phyloP scores from a whole-genome alignment of 1,284 basidiomycete species.

The Trichosporon faecale region DNA sequence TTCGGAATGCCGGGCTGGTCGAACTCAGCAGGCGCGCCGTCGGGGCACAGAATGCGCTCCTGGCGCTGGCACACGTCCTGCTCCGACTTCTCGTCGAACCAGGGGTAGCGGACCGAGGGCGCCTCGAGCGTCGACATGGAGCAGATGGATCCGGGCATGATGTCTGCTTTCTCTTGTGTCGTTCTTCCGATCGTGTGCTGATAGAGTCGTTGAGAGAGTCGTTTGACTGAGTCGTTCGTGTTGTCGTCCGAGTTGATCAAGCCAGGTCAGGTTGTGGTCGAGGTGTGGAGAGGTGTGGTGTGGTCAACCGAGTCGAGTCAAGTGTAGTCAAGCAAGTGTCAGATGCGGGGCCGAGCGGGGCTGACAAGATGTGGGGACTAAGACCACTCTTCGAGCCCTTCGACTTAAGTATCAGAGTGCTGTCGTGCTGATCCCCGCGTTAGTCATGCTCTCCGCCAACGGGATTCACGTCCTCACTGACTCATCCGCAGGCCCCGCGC shows the following conservation, averaged over 20 bases:
- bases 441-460: not conserved
- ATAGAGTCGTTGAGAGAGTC: not conserved
- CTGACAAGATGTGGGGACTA: not conserved
- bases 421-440: not conserved
- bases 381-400: not conserved
- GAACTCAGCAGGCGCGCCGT: slow-evolving; percentile 11
- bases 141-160: slow-evolving; percentile 1
- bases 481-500: no score
- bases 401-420: not conserved
- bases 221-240: not conserved
- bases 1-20: slow-evolving; percentile 8
- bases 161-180: no score
- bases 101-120: not conserved
- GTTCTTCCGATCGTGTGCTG: not conserved
- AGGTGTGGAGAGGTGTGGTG: not conserved
- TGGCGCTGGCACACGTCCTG: not conserved
- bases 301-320: not conserved
- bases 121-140: not conserved
- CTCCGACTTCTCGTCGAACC: slow-evolving; percentile 1
- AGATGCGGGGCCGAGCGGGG: not conserved
- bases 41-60: slow-evolving; percentile 12
- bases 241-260: not conserved
- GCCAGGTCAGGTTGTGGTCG: no score
- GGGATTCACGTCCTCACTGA: no score
- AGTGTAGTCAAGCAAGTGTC: not conserved